Evolutionary conservation across 2,329 filamentous ascomycete genomes (phyloP).

Genomic region (Claviceps lovelessii): DNA sequence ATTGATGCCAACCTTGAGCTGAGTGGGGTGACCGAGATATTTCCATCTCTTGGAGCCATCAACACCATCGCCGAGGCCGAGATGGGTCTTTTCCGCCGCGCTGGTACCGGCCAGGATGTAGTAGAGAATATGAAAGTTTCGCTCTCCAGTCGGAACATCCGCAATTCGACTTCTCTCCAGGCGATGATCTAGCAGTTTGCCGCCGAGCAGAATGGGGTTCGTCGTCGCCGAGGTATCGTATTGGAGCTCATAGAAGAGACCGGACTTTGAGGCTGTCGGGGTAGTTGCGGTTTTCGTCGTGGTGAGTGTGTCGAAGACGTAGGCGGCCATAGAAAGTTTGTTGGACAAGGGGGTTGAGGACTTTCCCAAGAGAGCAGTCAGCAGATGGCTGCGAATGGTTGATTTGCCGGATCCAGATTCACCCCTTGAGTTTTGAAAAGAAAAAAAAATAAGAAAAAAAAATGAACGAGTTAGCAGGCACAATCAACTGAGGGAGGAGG

Average conservation of each 20-base stretch:
- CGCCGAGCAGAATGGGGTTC: slow-evolving; percentile 79
- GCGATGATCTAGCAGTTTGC: slow-evolving; percentile 85
- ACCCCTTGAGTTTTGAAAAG: slow-evolving; percentile 41
- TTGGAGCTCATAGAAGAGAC: slow-evolving; percentile 89
- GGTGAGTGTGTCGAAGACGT: slow-evolving; percentile 89
- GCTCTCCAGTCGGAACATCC: slow-evolving; percentile 84
- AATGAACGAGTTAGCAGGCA: neutral
- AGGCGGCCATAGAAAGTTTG: slow-evolving; percentile 84
- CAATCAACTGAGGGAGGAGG: neutral
- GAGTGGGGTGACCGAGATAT: slow-evolving; percentile 89
- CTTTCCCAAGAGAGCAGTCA: slow-evolving; percentile 74
- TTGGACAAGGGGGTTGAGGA: slow-evolving; percentile 85
- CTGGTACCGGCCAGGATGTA: slow-evolving; percentile 90
- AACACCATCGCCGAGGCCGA: slow-evolving; percentile 42
- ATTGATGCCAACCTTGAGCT: slow-evolving; percentile 93
- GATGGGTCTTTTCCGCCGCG: slow-evolving; percentile 73
- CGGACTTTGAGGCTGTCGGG: slow-evolving; percentile 87
- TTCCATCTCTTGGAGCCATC: slow-evolving; percentile 69
- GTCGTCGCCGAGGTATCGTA: slow-evolving; percentile 81
- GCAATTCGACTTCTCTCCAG: slow-evolving; percentile 85
- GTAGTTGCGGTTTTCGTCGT: slow-evolving; percentile 96
- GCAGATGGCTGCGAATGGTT: slow-evolving; percentile 75
- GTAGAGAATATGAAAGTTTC: slow-evolving; percentile 92
- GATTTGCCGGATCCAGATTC: slow-evolving; percentile 96
- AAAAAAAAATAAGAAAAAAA: slow-evolving; percentile 5